Base-by-base conservation (phyloP, 176 grass and related monocot genomes). In the Oryza punctata region DNA sequence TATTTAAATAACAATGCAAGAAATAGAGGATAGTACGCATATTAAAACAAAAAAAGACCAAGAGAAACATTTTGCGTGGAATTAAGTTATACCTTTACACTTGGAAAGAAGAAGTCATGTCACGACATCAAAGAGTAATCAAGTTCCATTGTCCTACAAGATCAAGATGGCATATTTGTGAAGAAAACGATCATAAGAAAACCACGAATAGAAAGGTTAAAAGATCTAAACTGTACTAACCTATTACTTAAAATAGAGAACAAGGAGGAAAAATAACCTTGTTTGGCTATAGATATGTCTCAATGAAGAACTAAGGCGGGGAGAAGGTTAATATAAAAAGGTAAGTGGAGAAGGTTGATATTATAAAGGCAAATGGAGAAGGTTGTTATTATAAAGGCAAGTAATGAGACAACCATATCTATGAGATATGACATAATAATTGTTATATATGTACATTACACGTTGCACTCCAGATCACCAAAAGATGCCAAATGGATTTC, bases 11-110 rank as follows among this genome's bases (percentile, higher is more conserved):
- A 57, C 12, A 57, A 57, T 13, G 5, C 1, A 46, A 3, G 12
- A 73, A 7, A 57, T 10, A 41, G 6, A 16, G 43, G 67, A 2
- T 65, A 14, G 15, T n/a, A 46, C 8, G 49, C 15, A 76, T 33
- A 3, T 2, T 46, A 74, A 14, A 15, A 33, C 32, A 33, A 35
- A 57, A 37, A 57, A 81, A 7, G 26, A 16, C 38, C 35, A 27
- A 23, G 79, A 28, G 41, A 70, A 33, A 66, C 52, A 57, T n/a
- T 21, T 21, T 57, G 52, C 52, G 2, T 57, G 18, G 52, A 57
- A 43, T 71, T 43, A 27, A 19, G 28, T 75, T 75, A 29, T 40
- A 81, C 82, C 82, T 89, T 45, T 2, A 24, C 57, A 61, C 1
- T 75, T 27, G 6, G 32, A 77, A 69, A 10, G 3, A 46, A 69